These are phyloP conservation scores for Heritiera littoralis DNA, from an alignment of 345 rosid species.

Conservation along the genomic window DNA sequence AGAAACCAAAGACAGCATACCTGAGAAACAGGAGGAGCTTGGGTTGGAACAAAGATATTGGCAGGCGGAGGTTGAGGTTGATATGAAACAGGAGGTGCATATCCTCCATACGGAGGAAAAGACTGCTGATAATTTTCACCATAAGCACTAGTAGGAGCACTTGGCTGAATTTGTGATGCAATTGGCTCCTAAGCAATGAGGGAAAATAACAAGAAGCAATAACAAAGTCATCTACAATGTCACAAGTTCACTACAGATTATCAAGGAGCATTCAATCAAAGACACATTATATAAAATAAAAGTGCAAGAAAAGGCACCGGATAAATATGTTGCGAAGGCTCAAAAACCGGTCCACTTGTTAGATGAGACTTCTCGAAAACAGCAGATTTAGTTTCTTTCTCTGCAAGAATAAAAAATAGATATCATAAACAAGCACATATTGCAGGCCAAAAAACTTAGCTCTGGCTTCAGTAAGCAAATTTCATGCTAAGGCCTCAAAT, in stretches of 20 bases:
- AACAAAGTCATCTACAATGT: not conserved
- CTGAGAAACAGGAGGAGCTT: constrained; percentile 58
- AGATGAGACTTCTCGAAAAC: constrained; percentile 45
- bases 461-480: not conserved
- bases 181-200: constrained; percentile 37
- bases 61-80: constrained; percentile 50
- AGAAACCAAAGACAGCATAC: constrained; percentile 36
- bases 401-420: constrained; percentile 38
- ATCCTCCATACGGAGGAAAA: constrained; percentile 53
- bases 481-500: not conserved
- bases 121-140: constrained; percentile 63
- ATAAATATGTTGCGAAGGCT: constrained; percentile 48
- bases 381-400: constrained; percentile 46
- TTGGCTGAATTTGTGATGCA: constrained; percentile 47
- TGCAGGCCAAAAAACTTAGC: constrained; percentile 2
- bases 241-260: constrained; percentile 6
- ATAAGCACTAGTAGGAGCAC: constrained; percentile 50
- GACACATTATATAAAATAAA: not conserved
- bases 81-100: constrained; percentile 46
- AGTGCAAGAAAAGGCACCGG: constrained; percentile 33
- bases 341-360: constrained; percentile 32
- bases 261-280: not conserved
- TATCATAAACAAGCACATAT: constrained; percentile 10
- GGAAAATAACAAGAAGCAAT: constrained; percentile 5
- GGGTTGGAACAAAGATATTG: constrained; percentile 69